phyloP scores from a whole-genome alignment of 345 rosid genomes.

The Erysimum cheiranthoides region DNA sequence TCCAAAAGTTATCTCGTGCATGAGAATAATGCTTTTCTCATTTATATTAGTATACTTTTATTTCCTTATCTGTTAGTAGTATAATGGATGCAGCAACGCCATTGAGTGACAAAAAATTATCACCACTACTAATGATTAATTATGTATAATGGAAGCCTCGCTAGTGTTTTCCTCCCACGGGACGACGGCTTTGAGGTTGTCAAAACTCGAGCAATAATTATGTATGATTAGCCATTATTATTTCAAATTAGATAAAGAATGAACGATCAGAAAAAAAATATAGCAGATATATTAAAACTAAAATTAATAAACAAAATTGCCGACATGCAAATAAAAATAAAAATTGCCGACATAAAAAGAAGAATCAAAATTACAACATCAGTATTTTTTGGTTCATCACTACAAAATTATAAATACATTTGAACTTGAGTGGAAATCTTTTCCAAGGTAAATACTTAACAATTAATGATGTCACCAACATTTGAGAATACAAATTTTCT shows the following conservation, averaged over 20 bases:
- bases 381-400: neutral
- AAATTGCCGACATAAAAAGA: neutral
- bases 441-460: neutral
- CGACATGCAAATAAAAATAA: neutral
- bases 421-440: constrained; percentile 17
- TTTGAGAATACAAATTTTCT: neutral
- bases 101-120: constrained; percentile 7
- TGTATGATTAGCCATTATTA: constrained; percentile 27
- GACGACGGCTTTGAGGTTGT: neutral
- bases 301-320: constrained; percentile 2
- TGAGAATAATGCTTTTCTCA: constrained; percentile 21
- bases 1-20: constrained; percentile 32
- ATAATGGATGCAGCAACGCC: constrained; percentile 27
- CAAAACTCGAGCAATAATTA: constrained; percentile 17
- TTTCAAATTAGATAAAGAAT: neutral
- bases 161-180: constrained; percentile 21
- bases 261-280: neutral
- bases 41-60: neutral
- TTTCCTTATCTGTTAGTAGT: neutral
- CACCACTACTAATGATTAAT: constrained; percentile 27
- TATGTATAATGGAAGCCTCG: too few relatives aligned
- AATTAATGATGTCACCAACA: neutral
- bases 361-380: neutral
- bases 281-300: neutral
- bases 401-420: neutral